phyloP scores from a whole-genome alignment of 345 rosid species.

The Moringa oleifera region DNA sequence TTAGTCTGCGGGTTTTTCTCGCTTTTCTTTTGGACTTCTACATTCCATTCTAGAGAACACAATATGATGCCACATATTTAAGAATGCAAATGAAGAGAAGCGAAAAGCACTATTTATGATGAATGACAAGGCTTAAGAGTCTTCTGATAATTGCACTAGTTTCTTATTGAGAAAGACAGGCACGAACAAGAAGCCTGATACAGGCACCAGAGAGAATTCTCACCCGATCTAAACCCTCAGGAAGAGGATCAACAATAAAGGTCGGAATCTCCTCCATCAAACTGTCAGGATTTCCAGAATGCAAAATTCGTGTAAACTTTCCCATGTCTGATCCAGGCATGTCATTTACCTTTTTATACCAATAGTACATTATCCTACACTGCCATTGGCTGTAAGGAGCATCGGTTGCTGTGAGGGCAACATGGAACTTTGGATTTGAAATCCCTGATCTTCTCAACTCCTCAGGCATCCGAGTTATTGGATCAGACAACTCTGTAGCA shows the following conservation, averaged over 20 bases:
- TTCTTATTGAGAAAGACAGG: background rate
- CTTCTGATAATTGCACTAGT: background rate
- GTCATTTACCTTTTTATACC: constrained; percentile 61
- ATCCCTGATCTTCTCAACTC: constrained; percentile 13
- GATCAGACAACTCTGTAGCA: constrained; percentile 22
- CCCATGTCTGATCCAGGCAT: constrained; percentile 82
- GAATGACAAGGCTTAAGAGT: background rate
- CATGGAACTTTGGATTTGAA: constrained; percentile 39
- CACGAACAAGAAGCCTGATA: background rate
- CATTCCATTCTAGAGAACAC: too few relatives aligned
- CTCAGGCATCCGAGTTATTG: constrained; percentile 19
- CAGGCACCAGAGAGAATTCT: constrained; percentile 14
- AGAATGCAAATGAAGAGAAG: constrained; percentile 17
- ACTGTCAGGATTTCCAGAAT: constrained; percentile 63
- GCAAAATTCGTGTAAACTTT: constrained; percentile 65
- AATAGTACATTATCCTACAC: constrained; percentile 69
- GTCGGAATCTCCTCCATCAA: constrained; percentile 73
- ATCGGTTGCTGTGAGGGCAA: constrained; percentile 67
- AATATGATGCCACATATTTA: too few relatives aligned
- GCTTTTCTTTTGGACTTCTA: background rate
- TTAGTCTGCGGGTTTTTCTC: background rate
- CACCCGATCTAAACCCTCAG: constrained; percentile 71
- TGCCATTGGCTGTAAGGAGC: constrained; percentile 81
- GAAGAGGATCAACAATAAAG: constrained; percentile 74
- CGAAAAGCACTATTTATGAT: constrained; percentile 1